Evolutionary conservation across 305 asterid genomes (phyloP).

Genomic region (Withania somnifera): DNA sequence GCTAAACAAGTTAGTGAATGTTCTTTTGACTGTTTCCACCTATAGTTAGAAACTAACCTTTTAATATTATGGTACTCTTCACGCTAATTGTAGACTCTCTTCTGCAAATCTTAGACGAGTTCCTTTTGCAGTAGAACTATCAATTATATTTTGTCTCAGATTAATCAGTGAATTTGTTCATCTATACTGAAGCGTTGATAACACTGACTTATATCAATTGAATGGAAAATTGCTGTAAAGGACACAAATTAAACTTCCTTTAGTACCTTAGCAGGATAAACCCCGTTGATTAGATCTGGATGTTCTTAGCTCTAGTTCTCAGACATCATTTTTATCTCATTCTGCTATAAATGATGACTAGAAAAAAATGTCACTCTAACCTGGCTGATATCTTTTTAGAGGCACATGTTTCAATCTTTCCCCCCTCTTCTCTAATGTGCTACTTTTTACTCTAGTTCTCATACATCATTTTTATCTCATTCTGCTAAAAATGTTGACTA

Average conservation of each 20-base stretch:
- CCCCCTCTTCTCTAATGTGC: not conserved
- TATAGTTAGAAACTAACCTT: not conserved
- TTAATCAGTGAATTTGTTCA: not conserved
- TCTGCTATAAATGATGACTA: not conserved
- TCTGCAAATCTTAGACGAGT: no score
- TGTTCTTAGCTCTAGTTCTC: not conserved
- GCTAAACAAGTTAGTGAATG: not conserved
- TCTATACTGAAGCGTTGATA: not conserved
- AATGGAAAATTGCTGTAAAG: not conserved
- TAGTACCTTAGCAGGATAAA: not conserved
- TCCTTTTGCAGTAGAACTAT: no score
- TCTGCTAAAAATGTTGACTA: not conserved
- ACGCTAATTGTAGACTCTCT: not conserved
- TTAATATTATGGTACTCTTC: not conserved
- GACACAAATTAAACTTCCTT: not conserved
- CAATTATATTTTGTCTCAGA: not conserved
- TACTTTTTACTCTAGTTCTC: slow-evolving; percentile 11
- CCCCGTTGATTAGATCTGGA: not conserved
- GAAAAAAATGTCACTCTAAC: not conserved
- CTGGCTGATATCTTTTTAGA: not conserved
- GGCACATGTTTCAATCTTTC: not conserved
- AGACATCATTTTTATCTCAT: not conserved
- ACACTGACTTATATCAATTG: not conserved
- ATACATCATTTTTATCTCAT: not conserved
- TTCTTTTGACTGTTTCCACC: not conserved